Conservation (phyloP, 768 basidiomycete genomes). For the Pholiota molesta region DNA sequence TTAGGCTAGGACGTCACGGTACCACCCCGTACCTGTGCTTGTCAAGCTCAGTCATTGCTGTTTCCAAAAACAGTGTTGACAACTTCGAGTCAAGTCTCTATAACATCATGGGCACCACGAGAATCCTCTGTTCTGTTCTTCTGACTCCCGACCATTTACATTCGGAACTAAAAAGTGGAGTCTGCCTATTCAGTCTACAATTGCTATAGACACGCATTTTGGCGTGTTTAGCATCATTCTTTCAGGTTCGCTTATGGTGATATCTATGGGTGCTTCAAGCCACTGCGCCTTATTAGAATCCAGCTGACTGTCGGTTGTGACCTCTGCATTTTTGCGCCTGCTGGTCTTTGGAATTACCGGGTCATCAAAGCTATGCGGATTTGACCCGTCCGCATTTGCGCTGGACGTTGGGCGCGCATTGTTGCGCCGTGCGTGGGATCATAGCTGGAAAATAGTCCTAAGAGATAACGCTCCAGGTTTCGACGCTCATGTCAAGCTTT, state of each 20-base stretch:
- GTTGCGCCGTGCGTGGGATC: not conserved
- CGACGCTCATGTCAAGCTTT: not conserved
- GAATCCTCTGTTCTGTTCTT: no score
- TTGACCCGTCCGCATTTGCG: conserved; percentile 3
- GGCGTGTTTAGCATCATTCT: not conserved
- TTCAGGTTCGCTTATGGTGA: not conserved
- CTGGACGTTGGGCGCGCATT: not conserved
- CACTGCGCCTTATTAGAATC: not conserved
- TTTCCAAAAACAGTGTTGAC: no score
- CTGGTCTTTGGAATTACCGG: not conserved
- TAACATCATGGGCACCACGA: no score
- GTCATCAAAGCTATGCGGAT: not conserved
- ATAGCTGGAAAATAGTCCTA: no score
- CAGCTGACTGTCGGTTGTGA: not conserved
- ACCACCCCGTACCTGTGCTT: not conserved
- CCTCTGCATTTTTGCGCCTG: not conserved
- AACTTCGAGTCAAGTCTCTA: no score
- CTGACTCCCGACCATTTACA: no score
- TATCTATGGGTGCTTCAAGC: not conserved
- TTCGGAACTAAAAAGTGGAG: no score
- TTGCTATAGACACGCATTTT: not conserved
- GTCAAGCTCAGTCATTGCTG: not conserved
- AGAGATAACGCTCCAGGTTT: not conserved
- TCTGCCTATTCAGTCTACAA: not conserved
- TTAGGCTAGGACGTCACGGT: conserved; percentile 8